Evolutionary conservation across 768 basidiomycete genomes (phyloP).

Genomic region (Floccularia luteovirens): DNA sequence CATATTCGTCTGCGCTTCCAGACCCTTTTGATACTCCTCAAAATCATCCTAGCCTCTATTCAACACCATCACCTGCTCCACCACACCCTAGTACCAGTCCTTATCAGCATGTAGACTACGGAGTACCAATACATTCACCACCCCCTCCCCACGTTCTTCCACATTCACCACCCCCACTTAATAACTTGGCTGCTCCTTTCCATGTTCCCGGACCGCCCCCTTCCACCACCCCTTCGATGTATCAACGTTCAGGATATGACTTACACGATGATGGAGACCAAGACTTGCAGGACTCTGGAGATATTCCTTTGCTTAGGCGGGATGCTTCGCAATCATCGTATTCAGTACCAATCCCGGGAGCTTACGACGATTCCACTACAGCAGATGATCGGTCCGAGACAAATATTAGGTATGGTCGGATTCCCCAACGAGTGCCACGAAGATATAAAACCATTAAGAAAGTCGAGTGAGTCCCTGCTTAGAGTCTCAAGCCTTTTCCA

Average conservation of each 20-base stretch:
- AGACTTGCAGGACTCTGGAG: conserved; percentile 47
- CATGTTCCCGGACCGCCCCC: conserved; percentile 9
- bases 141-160: conserved; percentile 11
- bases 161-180: conserved; percentile 11
- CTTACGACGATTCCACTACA: conserved; percentile 25
- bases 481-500: not conserved
- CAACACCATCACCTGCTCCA: conserved; percentile 13
- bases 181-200: conserved; percentile 6
- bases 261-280: conserved; percentile 35
- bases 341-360: conserved; percentile 30
- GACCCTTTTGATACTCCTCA: conserved; percentile 32
- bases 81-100: conserved; percentile 13
- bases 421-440: conserved; percentile 85
- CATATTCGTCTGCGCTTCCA: conserved; percentile 17
- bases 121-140: conserved; percentile 9
- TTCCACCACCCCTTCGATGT: conserved; percentile 7
- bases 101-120: conserved; percentile 9
- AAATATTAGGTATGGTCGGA: conserved; percentile 82
- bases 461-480: conserved; percentile 54
- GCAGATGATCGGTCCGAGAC: conserved; percentile 24
- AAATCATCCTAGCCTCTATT: conserved; percentile 14
- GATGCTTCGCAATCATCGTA: conserved; percentile 22
- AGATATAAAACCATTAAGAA: conserved; percentile 92
- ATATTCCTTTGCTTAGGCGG: conserved; percentile 59
- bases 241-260: conserved; percentile 22